Evolutionary conservation across 495 filamentous ascomycete genomes (phyloP), one percentile per base, ranked within the genome.

Genomic region (Ramalina peruviana): DNA sequence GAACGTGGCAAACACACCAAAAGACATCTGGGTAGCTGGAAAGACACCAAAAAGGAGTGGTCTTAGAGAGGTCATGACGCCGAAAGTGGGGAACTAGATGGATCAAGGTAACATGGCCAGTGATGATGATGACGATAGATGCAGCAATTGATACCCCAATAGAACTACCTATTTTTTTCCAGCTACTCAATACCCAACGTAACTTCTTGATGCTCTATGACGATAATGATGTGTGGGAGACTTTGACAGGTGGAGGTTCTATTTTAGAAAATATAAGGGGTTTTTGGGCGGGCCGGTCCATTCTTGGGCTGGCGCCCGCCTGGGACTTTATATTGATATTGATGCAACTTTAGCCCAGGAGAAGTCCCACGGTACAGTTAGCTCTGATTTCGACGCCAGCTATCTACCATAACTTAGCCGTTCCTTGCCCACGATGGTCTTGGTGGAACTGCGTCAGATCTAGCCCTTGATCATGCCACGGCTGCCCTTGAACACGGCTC

Each of bases 31-130:
- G 41, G 62, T 63, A 4, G 71, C 70, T 46, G 69, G 67, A 36
- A 67, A 65, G 39, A 70, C 70, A 19, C 65, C 71, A 45, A 73
- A 65, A 33, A 49, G 27, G 41, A 57, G 44, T 37, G 60, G 62
- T 33, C 58, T 76, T 49, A 69, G 66, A 53, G 72, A 72, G 61
- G 65, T 71, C 47, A 80, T 75, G 78, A 78, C 74, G 40, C 70
- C 76, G 23, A 67, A 54, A 49, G 23, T 10, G 27, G n/a, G 7
- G 3, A 23, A 33, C 33, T 11, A 33, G 39, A 36, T 11, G 19
- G 39, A 36, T 33, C 6, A 7, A 16, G 6, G 27, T 9, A 4
- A 13, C 13, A 44, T 25, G 16, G 26, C 15, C 12, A 25, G 6
- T 30, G 36, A 51, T 33, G 16, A 49, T 41, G 23, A 54, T 54